These are phyloP conservation scores for Cyberlindnera amylophila DNA, from an alignment of 805 yeast genomes.

Conservation along the genomic window DNA sequence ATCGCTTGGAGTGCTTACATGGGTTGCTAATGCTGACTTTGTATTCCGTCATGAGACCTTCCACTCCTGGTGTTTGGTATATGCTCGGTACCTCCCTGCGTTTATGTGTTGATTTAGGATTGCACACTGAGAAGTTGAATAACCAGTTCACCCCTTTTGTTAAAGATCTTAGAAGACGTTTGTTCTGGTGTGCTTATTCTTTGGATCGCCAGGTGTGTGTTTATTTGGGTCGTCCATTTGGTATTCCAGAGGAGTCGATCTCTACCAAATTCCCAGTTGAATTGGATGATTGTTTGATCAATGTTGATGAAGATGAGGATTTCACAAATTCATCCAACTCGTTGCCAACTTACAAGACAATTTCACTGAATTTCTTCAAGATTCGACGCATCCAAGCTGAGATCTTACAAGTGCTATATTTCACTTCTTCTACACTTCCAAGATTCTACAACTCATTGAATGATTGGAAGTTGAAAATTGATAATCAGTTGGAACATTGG, in stretches of 20 bases:
- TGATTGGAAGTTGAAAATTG: constrained; percentile 61
- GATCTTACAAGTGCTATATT: constrained; percentile 68
- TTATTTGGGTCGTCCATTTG: constrained; percentile 83
- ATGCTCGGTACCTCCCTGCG: constrained; percentile 77
- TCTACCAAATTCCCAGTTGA: constrained; percentile 68
- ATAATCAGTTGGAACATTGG: constrained; percentile 60
- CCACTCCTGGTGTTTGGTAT: constrained; percentile 92
- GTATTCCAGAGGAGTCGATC: constrained; percentile 79
- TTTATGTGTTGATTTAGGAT: constrained; percentile 76
- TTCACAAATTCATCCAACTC: constrained; percentile 36
- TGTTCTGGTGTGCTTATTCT: constrained; percentile 88
- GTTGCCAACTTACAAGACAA: constrained; percentile 60
- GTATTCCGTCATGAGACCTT: constrained; percentile 83
- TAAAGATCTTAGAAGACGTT: constrained; percentile 65
- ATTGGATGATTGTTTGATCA: constrained; percentile 68
- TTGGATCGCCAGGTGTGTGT: constrained; percentile 84
- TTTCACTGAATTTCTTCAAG: constrained; percentile 63
- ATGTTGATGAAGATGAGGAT: constrained; percentile 35
- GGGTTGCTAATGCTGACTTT: constrained; percentile 64
- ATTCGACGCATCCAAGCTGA: constrained; percentile 76
- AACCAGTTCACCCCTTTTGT: constrained; percentile 47
- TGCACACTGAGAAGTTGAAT: constrained; percentile 62
- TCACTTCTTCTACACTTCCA: constrained; percentile 63
- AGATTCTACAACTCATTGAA: constrained; percentile 48
- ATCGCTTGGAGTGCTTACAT: constrained; percentile 68